Evolutionary conservation across 805 yeast genomes (phyloP), one percentile per base, ranked within the genome.

Genomic region (Zygotorulaspora chibaensis): DNA sequence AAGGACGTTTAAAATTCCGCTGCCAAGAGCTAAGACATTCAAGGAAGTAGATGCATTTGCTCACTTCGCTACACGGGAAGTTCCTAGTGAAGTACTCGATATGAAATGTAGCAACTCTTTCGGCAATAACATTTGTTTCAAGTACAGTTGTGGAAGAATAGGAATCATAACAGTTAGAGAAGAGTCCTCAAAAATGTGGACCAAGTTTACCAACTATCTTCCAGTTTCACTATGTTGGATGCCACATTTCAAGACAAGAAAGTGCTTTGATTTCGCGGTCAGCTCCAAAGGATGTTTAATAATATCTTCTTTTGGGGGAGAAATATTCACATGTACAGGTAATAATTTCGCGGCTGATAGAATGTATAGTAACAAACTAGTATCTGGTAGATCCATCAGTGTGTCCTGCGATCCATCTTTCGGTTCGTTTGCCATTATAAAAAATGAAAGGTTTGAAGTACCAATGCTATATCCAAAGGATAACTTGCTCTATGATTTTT

Each of bases 361-460:
- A 43, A 42, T 58, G 27, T 47, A 56, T 51, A 62, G 71, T 48
- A 51, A 70, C 20, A 73, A 64, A 50, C 54, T 73, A 47, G 47
- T 58, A 38, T 43, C 67, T 44, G 59, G 68, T 51, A 56, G 67
- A 58, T 38, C 62, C 53, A 27, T 68, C 55, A 70, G 70, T 40
- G 95, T 89, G 2, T 61, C 75, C 1, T 82, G 91, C 55, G 88
- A 84, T 57, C 73, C 81, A 0, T 61, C 69, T 10, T 86, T 84
- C 57, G 67, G 77, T 0, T 81, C 86, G 0, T 85, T 85, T 66
- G 81, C 81, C 0, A 79, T 85, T 38, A 65, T 86, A 12, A 74
- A 83, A 51, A 83, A 81, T 51, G 89, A 84, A 41, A 63, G 75
- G 9, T 81, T 77, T 51, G 56, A 66, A n/a, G 60, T 84, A 1